phyloP scores from a whole-genome alignment of 306 rosid genomes.

The Fagus crenata region DNA sequence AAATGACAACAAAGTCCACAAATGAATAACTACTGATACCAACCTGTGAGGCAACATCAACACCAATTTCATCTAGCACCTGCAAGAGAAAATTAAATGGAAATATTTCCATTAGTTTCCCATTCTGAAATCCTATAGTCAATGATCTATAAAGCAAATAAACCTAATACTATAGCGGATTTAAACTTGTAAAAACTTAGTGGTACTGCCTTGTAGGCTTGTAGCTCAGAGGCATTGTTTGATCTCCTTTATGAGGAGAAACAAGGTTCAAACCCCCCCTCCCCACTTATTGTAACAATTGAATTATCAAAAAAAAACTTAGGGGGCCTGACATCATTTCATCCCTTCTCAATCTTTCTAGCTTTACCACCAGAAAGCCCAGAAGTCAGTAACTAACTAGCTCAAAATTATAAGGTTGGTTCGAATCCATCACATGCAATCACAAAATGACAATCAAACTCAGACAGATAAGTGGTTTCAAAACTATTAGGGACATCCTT shows the following conservation, averaged over 20 bases:
- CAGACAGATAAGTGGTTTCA: background rate
- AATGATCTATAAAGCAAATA: slow-evolving; percentile 11
- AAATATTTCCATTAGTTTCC: slow-evolving; percentile 29
- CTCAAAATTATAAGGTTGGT: background rate
- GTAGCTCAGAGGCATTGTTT: too few species aligned
- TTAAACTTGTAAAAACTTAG: background rate
- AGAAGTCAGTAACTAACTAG: background rate
- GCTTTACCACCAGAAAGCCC: slow-evolving; percentile 16
- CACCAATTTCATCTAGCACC: slow-evolving; percentile 99
- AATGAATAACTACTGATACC: slow-evolving; percentile 21
- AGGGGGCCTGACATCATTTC: slow-evolving; percentile 18
- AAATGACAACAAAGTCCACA: background rate
- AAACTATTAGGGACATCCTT: background rate
- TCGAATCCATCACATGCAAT: background rate
- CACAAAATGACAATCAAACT: background rate
- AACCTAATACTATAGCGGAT: slow-evolving; percentile 4
- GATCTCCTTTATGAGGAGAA: too few species aligned
- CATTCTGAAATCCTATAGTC: slow-evolving; percentile 25
- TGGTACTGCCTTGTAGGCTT: background rate
- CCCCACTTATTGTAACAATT: too few species aligned
- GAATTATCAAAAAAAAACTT: background rate
- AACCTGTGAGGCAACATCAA: slow-evolving; percentile 96
- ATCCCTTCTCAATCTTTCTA: slow-evolving; percentile 22
- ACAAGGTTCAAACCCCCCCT: too few species aligned
- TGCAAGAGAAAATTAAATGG: slow-evolving; percentile 34